A percentile compares a stretch with the other conserved stretches of the same genome.
phyloP scores from a whole-genome alignment of 2,329 filamentous ascomycete genomes.

The Cephalotrichum gorgonifer region DNA sequence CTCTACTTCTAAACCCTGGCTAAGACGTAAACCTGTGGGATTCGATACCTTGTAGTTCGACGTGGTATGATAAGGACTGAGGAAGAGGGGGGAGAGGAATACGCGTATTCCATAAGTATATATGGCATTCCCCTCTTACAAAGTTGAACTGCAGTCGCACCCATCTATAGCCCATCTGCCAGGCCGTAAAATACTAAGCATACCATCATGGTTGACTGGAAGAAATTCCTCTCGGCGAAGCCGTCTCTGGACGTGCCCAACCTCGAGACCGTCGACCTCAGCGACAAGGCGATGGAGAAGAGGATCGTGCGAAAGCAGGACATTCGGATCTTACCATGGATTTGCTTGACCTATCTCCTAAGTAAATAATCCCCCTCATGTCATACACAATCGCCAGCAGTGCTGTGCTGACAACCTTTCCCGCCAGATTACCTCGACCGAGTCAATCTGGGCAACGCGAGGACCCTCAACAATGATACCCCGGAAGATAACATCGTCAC shows the following conservation, averaged over 20 bases:
- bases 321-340: slow-evolving; percentile 20
- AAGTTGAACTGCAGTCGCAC: no score
- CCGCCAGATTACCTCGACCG: slow-evolving; percentile 16
- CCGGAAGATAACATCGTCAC: slow-evolving; percentile 21
- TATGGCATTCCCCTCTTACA: no score
- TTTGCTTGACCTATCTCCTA: slow-evolving; percentile 20
- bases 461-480: slow-evolving; percentile 21
- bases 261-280: slow-evolving; percentile 21
- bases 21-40: no score
- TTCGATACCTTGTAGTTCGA: no score
- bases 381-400: background rate
- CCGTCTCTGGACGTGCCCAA: slow-evolving; percentile 21
- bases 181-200: no score
- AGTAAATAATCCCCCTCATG: slow-evolving; percentile 10
- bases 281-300: slow-evolving; percentile 21
- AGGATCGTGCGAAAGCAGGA: slow-evolving; percentile 22
- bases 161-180: no score
- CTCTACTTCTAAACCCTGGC: no score
- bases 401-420: background rate
- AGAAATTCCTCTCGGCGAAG: slow-evolving; percentile 10
- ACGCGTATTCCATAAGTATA: no score
- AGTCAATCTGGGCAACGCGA: slow-evolving; percentile 22
- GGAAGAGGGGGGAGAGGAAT: no score
- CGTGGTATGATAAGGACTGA: no score
- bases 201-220: background rate